phyloP scores from a whole-genome alignment of 2,329 filamentous ascomycete species.

The Lasiodiplodia hormozganensis region DNA sequence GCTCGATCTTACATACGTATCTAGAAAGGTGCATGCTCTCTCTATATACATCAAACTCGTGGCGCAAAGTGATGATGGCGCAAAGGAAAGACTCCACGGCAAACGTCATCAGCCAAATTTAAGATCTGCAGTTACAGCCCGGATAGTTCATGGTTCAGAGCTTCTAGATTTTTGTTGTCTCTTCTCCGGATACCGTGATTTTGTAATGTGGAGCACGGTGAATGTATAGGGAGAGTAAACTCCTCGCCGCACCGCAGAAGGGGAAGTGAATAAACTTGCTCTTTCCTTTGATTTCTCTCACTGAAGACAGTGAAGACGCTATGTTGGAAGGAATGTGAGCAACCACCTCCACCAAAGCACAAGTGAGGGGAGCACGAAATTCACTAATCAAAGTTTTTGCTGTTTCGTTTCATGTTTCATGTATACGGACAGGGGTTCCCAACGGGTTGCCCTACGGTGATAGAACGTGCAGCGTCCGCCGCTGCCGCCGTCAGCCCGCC shows the following conservation, averaged over 20 bases:
- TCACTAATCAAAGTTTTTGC: neutral
- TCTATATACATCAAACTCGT: neutral
- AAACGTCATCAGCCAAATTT: neutral
- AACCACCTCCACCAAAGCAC: neutral
- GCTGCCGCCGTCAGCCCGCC: neutral
- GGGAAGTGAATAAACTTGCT: neutral
- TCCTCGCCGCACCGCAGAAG: no score
- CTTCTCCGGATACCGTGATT: neutral
- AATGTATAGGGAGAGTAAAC: neutral
- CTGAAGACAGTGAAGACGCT: neutral
- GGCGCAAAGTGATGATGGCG: neutral
- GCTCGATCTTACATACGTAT: neutral
- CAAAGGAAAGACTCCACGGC: neutral
- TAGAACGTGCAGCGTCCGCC: neutral
- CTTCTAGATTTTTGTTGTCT: neutral
- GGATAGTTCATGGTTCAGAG: neutral
- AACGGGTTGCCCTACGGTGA: neutral
- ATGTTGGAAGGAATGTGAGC: neutral
- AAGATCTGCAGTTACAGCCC: neutral
- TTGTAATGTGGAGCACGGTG: neutral
- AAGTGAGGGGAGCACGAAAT: neutral
- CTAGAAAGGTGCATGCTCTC: neutral
- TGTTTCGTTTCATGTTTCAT: slow-evolving; percentile 21
- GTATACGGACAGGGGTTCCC: neutral
- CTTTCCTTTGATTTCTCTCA: neutral